Base-by-base conservation (phyloP, 257 asterid genomes). In the Salvia miltiorrhiza region DNA sequence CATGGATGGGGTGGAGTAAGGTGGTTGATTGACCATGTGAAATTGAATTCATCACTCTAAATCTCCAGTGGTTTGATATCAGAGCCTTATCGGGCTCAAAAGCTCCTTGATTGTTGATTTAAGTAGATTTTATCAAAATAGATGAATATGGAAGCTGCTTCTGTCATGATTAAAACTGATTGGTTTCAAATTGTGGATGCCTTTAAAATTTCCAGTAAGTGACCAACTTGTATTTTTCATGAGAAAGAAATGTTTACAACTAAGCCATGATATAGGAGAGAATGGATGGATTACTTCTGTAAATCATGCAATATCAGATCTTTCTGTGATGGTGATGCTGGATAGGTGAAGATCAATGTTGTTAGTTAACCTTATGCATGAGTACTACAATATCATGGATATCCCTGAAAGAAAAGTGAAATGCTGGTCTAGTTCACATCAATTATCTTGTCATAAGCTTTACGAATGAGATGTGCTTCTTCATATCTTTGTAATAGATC, bases 1-100 rank as follows among this genome's bases (percentile, higher is more conserved):
- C 43, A 56, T 37, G 63, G 53, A 69, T 60, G 64, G 24, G 74
- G 52, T 54, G 66, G 69, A 32, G 19, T 32, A 13, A 57, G 35
- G 50, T 48, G 58, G 52, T 44, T 33, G 45, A 20, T 57, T 20
- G 48, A 48, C 39, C 32, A 44, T 58, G 26, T 61, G 53, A 67
- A 17, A 65, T 41, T 50, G 49, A 28, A 49, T 43, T 56, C 9
- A 35, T 35, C 40, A 35, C 11, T 35, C 10, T 35, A 35, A 35
- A 7, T 35, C 37, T 44, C 49, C 57, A 47, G 17, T 69, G 48
- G 47, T 57, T 41, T 71, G 49, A 39, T 66, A 48, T 21, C 37
- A 20, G 65, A 48, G 47, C 44, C 56, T 76, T 70, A 60, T 77
- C 65, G 21, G 60, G 65, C 50, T 3, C 26, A 20, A 68, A 19